Conservation (phyloP, 495 filamentous ascomycete genomes). For the Trypethelium eluteriae region DNA sequence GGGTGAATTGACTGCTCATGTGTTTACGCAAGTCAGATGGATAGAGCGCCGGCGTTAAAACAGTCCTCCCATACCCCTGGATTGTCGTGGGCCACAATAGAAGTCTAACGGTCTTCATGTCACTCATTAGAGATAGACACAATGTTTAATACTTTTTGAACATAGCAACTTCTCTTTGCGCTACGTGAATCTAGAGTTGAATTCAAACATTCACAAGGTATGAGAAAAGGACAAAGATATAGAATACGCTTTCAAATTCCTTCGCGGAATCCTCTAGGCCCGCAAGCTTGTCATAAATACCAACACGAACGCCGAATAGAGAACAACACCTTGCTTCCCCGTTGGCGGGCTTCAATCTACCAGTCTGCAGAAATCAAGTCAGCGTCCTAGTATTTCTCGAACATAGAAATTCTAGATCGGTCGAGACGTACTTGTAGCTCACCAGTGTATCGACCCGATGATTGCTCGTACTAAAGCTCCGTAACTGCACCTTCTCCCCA, state of each 20-base stretch:
- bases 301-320: neutral
- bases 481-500: slow-evolving; percentile 88
- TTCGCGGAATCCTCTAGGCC: neutral
- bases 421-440: slow-evolving; percentile 58
- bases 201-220: neutral
- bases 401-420: neutral
- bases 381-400: neutral
- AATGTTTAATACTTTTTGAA: slow-evolving; percentile 10
- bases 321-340: neutral
- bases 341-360: neutral
- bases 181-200: neutral
- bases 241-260: neutral
- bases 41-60: neutral
- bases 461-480: slow-evolving; percentile 90
- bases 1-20: neutral
- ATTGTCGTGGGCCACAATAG: neutral
- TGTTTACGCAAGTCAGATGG: neutral
- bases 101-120: neutral
- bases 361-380: neutral
- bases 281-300: neutral
- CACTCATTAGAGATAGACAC: slow-evolving; percentile 12
- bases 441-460: slow-evolving; percentile 92
- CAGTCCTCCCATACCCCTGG: slow-evolving; percentile 7
- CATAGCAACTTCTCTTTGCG: neutral
- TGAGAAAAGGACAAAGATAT: neutral